These are phyloP conservation scores for Chlorencoelia australis DNA, from an alignment of 2,329 filamentous ascomycete genomes.

Conservation along the genomic window DNA sequence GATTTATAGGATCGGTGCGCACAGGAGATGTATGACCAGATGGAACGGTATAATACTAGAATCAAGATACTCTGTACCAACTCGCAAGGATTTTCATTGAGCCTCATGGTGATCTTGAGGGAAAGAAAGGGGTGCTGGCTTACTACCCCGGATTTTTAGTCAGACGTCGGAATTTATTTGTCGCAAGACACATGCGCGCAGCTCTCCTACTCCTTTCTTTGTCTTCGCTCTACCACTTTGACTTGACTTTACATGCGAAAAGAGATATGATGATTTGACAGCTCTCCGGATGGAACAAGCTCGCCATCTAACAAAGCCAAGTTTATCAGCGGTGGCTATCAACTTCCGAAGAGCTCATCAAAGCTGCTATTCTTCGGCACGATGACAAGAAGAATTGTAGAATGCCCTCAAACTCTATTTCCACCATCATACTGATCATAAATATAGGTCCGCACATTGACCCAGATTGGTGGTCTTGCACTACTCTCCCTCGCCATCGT, in stretches of 20 bases:
- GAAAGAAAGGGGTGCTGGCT: no score
- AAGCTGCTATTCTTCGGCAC: conserved; percentile 8
- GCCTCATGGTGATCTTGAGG: no score
- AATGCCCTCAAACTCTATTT: conserved; percentile 1
- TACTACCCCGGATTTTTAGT: no score
- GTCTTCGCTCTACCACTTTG: no score
- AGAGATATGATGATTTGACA: no score
- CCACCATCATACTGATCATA: conserved; percentile 3
- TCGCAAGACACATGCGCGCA: no score
- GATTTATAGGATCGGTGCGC: conserved; percentile 1
- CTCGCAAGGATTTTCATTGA: no score
- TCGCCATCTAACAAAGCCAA: conserved; percentile 4
- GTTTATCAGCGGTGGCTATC: conserved; percentile 8
- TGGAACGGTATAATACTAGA: neutral
- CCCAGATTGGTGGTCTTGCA: conserved; percentile 24
- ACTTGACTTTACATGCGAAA: no score
- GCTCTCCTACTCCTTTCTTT: no score
- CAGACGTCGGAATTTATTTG: no score
- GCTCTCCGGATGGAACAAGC: conserved; percentile 8
- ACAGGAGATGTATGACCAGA: no score
- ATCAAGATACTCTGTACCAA: neutral
- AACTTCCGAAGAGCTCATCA: conserved; percentile 5
- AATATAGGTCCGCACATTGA: conserved; percentile 34
- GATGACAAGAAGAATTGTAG: conserved; percentile 28
- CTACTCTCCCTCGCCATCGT: conserved; percentile 45